Evolutionary conservation across 805 yeast genomes (phyloP).

Genomic region (Candida khao-thaluensis): DNA sequence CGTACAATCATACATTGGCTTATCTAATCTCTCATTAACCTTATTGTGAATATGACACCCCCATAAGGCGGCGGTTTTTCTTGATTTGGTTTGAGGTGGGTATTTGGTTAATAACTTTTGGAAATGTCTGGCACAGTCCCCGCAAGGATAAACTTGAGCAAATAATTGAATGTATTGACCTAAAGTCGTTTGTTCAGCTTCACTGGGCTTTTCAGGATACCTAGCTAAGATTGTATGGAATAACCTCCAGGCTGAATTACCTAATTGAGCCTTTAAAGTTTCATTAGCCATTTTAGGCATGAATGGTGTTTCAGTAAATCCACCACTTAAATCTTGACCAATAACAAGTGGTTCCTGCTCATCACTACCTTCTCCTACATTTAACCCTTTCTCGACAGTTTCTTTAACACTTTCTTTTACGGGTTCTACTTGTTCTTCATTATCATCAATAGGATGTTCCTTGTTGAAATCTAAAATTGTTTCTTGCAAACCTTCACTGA

Average conservation of each 20-base stretch:
- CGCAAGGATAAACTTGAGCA: constrained; percentile 94
- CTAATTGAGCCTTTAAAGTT: constrained; percentile 77
- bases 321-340: constrained; percentile 10
- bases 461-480: constrained; percentile 9
- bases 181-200: constrained; percentile 62
- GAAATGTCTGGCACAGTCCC: constrained; percentile 95
- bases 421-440: constrained; percentile 3
- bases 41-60: constrained; percentile 91
- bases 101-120: constrained; percentile 60
- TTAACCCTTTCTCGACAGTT: not conserved
- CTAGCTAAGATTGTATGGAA: constrained; percentile 91
- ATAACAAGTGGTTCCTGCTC: not conserved
- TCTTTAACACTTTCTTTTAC: not conserved
- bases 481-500: constrained; percentile 8
- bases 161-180: constrained; percentile 65
- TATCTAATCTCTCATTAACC: constrained; percentile 71
- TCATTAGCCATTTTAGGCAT: constrained; percentile 96
- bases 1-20: constrained; percentile 79
- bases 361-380: constrained; percentile 4
- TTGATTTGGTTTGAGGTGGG: constrained; percentile 81
- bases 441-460: constrained; percentile 5
- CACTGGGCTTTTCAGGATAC: constrained; percentile 80
- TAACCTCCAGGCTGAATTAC: constrained; percentile 86
- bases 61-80: constrained; percentile 89
- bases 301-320: constrained; percentile 49